Conservation (phyloP, 208 protist genomes). For the Acanthamoeba triangularis region DNA sequence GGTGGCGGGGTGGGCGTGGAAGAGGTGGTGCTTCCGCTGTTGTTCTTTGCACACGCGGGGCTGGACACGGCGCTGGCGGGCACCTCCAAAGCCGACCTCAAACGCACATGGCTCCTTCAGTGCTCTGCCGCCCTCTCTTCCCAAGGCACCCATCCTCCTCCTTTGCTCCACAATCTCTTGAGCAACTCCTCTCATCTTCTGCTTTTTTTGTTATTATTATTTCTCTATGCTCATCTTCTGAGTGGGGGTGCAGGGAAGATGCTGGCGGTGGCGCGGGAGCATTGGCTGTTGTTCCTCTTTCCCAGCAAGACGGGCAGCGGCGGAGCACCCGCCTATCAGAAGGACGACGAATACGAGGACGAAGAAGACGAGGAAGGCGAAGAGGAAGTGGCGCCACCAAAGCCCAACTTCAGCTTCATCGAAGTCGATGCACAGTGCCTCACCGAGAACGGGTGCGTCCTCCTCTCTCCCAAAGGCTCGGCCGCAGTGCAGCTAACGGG, state of each 20-base stretch:
- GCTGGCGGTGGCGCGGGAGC: conserved; percentile 49
- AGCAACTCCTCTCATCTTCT: not conserved
- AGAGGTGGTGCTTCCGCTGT: conserved; percentile 23
- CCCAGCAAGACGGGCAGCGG: not conserved
- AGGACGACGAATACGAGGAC: not conserved
- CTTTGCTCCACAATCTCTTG: no score
- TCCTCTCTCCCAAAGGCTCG: no score
- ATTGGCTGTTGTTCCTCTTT: conserved; percentile 16
- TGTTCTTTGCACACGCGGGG: not conserved
- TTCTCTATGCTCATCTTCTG: no score
- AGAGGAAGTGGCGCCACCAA: not conserved
- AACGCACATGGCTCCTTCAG: conserved; percentile 10
- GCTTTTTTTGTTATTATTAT: no score
- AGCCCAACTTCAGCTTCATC: conserved; percentile 28
- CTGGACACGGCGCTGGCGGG: not conserved
- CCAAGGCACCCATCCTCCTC: not conserved
- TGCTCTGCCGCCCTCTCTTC: conserved; percentile 1
- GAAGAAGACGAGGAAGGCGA: not conserved
- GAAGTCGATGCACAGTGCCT: conserved; percentile 15
- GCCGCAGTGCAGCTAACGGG: not conserved
- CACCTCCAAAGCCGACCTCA: conserved; percentile 20
- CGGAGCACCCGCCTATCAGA: not conserved
- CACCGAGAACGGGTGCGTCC: not conserved
- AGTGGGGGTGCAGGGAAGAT: conserved; percentile 1
- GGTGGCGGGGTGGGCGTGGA: not conserved